phyloP scores from a whole-genome alignment of 202 grass and related monocot species.

The Tripidium arundinaceum region DNA sequence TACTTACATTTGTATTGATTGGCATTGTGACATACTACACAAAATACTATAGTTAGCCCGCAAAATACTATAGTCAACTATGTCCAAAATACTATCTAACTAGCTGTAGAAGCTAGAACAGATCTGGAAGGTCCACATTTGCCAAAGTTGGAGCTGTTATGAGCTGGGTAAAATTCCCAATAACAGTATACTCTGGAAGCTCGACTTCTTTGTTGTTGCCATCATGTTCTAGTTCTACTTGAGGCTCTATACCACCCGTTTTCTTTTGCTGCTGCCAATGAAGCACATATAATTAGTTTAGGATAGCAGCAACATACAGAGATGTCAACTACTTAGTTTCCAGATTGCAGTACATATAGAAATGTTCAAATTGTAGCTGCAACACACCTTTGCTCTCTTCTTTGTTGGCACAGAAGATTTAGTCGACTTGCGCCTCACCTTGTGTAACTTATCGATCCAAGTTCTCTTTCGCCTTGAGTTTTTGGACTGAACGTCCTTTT shows the following conservation, averaged over 20 bases:
- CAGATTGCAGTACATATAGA: background rate
- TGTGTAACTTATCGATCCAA: no score
- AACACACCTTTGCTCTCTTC: background rate
- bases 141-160: no score
- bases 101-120: background rate
- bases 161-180: no score
- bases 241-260: background rate
- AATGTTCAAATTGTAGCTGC: background rate
- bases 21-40: no score
- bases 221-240: background rate
- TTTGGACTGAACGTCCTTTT: background rate
- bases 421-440: background rate
- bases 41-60: no score
- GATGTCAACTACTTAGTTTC: no score
- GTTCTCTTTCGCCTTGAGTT: background rate
- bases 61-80: no score
- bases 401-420: background rate
- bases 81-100: no score
- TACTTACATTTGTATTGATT: no score
- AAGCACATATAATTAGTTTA: background rate
- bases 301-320: background rate
- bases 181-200: background rate
- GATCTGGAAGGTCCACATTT: background rate
- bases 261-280: background rate
- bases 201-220: background rate